Evolutionary conservation across 2,329 filamentous ascomycete species (phyloP).

Genomic region (Fusarium oligoseptatum): DNA sequence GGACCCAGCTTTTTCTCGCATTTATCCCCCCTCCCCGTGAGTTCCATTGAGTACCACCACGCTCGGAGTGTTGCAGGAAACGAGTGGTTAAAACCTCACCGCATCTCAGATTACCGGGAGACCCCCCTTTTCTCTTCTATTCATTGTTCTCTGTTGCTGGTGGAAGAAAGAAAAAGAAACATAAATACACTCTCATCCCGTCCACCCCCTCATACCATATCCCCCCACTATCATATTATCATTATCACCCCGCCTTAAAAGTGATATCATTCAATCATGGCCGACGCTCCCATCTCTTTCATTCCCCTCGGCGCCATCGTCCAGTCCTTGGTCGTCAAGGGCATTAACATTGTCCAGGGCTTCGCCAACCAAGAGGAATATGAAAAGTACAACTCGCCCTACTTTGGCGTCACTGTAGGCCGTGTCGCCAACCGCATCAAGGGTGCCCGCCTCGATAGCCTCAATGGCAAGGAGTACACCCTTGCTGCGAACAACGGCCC

Average conservation of each 20-base stretch:
- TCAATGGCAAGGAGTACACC: conserved; percentile 79
- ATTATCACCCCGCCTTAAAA: conserved; percentile 8
- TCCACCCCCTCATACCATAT: conserved; percentile 16
- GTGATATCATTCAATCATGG: conserved; percentile 50
- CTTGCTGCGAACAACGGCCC: conserved; percentile 82
- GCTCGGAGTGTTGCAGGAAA: conserved; percentile 14
- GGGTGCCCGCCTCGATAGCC: conserved; percentile 74
- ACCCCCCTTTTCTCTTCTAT: conserved; percentile 8
- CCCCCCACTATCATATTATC: conserved; percentile 10
- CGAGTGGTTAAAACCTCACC: conserved; percentile 33
- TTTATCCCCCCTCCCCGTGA: conserved; percentile 35
- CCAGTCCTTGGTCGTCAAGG: conserved; percentile 82
- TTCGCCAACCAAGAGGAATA: conserved; percentile 85
- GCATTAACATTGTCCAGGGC: conserved; percentile 87
- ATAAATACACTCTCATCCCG: conserved; percentile 21
- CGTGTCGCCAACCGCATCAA: conserved; percentile 85
- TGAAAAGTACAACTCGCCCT: conserved; percentile 78
- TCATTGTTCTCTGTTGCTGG: not conserved
- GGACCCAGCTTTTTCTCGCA: conserved; percentile 37
- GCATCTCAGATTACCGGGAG: conserved; percentile 20
- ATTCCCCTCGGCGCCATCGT: conserved; percentile 84
- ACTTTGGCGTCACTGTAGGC: conserved; percentile 95
- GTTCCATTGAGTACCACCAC: not conserved
- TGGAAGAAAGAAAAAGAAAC: not conserved
- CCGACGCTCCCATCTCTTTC: conserved; percentile 71